phyloP scores from a whole-genome alignment of 2,329 filamentous ascomycete species.

The Neoarthrinium moseri region DNA sequence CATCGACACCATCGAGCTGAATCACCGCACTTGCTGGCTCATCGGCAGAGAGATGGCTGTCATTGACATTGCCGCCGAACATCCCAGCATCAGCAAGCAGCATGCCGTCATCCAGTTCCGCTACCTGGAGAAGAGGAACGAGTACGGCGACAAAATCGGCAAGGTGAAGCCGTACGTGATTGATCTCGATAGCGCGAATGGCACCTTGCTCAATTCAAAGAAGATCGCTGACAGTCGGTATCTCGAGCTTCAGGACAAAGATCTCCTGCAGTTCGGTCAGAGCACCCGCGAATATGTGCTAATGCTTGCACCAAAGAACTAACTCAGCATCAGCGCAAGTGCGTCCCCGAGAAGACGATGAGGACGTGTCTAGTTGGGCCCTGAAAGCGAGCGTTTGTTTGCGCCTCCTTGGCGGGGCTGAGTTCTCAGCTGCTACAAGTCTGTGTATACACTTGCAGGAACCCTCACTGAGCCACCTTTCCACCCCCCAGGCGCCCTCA shows the following conservation, averaged over 20 bases:
- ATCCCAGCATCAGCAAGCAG: conserved; percentile 92
- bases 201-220: conserved; percentile 78
- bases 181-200: conserved; percentile 91
- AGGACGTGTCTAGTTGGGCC: no score
- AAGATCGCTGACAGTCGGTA: conserved; percentile 74
- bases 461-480: no score
- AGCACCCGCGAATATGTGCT: conserved; percentile 94
- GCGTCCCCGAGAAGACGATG: no score
- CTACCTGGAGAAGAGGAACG: conserved; percentile 77
- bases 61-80: conserved; percentile 80
- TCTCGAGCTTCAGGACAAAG: conserved; percentile 82
- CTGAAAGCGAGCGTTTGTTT: no score
- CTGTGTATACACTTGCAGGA: no score
- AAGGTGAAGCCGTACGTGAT: conserved; percentile 85
- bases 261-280: conserved; percentile 83
- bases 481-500: no score
- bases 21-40: conserved; percentile 82
- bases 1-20: conserved; percentile 77
- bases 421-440: no score
- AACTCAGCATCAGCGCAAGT: no score
- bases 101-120: conserved; percentile 95
- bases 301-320: conserved; percentile 66
- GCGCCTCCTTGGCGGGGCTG: no score
- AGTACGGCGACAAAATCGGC: conserved; percentile 81
- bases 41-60: conserved; percentile 78